Conservation (phyloP, 73 alveolate species). For the Uronychia setigera region DNA sequence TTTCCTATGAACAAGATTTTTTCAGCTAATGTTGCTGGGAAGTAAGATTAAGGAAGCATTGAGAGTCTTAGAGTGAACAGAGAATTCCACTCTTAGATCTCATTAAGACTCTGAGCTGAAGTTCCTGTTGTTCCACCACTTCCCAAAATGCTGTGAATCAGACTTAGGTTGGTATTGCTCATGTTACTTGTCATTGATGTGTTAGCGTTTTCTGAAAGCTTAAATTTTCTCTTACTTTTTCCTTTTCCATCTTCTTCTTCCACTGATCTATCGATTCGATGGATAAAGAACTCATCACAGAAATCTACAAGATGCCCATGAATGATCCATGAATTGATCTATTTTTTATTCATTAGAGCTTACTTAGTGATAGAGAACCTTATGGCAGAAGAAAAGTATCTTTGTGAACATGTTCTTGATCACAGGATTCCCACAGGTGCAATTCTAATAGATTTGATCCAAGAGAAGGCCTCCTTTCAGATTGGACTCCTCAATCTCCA, state of each 20-base stretch:
- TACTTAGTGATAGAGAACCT: slow-evolving; percentile 62
- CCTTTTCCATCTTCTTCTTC: slow-evolving; percentile 16
- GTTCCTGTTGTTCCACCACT: slow-evolving; percentile 1
- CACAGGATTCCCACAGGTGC: slow-evolving; percentile 62
- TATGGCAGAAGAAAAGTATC: slow-evolving; percentile 53
- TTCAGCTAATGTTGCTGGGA: slow-evolving; percentile 85
- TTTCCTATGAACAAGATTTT: slow-evolving; percentile 91
- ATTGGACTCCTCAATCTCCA: slow-evolving; percentile 53
- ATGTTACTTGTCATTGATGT: not conserved
- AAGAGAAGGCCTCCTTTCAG: slow-evolving; percentile 73
- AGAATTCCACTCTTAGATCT: slow-evolving; percentile 64
- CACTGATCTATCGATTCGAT: slow-evolving; percentile 28
- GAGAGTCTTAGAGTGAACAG: slow-evolving; percentile 57
- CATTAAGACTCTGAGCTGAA: not conserved
- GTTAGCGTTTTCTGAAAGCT: not conserved
- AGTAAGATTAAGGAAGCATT: slow-evolving; percentile 76
- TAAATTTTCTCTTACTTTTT: not conserved
- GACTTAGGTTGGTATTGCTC: not conserved
- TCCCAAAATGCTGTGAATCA: not conserved
- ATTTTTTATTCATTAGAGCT: not conserved
- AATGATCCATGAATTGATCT: slow-evolving; percentile 67
- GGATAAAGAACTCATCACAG: slow-evolving; percentile 73
- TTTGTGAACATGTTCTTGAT: slow-evolving; percentile 59
- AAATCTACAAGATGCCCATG: slow-evolving; percentile 70
- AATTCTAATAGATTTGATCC: slow-evolving; percentile 40